A percentile compares a stretch with the other conserved stretches of the same genome.
phyloP scores from a whole-genome alignment of 805 yeast genomes.

The Metschnikowia colocasiae region DNA sequence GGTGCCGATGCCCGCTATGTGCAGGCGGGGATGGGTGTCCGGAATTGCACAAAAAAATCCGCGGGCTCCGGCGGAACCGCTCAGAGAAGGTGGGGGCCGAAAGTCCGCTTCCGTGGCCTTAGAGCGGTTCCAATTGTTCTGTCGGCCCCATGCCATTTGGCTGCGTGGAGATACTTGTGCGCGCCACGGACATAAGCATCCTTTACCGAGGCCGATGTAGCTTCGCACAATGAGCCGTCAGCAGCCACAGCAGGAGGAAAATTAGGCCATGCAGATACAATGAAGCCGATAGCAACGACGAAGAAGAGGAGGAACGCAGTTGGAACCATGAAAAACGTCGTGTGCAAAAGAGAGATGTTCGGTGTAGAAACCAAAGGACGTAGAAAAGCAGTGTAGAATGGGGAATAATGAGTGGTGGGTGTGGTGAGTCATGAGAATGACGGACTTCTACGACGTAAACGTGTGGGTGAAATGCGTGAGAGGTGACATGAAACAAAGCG shows the following conservation, averaged over 20 bases:
- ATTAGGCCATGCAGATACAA: background rate
- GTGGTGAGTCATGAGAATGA: too few relatives aligned
- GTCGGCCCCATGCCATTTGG: background rate
- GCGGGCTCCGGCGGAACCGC: background rate
- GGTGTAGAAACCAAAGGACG: too few relatives aligned
- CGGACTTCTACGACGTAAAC: too few relatives aligned
- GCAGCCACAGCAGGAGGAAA: too few relatives aligned
- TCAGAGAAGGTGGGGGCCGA: background rate
- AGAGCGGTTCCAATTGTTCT: background rate
- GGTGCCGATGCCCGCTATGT: background rate
- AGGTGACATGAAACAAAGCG: too few relatives aligned
- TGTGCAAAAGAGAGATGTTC: too few relatives aligned
- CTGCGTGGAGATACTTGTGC: background rate
- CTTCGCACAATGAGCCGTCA: background rate
- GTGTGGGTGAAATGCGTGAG: too few relatives aligned
- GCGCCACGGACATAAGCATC: background rate
- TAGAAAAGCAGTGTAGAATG: too few relatives aligned
- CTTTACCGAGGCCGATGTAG: background rate
- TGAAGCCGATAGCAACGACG: background rate
- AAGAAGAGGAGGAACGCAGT: background rate
- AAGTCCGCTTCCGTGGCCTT: background rate
- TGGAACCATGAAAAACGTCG: too few relatives aligned
- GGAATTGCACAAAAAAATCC: background rate
- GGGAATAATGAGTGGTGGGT: too few relatives aligned
- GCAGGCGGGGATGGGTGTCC: background rate